phyloP scores from a whole-genome alignment of 768 basidiomycete species.

The Collybiopsis confluens region DNA sequence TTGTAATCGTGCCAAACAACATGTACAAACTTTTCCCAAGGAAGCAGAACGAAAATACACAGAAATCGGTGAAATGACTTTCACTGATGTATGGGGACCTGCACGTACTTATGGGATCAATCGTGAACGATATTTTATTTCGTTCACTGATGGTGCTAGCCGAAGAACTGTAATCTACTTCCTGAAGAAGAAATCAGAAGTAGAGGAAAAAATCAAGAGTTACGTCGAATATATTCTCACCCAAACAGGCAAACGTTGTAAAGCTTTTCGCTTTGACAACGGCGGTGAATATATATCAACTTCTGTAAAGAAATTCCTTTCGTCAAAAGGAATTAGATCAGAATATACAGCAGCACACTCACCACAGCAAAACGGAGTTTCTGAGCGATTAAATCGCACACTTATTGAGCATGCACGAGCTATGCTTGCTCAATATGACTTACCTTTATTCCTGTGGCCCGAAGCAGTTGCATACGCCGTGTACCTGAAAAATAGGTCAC shows the following conservation, averaged over 20 bases:
- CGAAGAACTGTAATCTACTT: neutral
- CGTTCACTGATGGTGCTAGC: neutral
- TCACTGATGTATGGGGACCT: too few relatives aligned
- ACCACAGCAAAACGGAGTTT: neutral
- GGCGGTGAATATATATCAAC: neutral
- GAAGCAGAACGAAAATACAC: too few relatives aligned
- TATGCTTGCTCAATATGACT: neutral
- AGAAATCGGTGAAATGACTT: too few relatives aligned
- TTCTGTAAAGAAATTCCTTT: neutral
- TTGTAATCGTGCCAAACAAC: too few relatives aligned
- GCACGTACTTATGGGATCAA: too few relatives aligned
- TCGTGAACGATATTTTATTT: too few relatives aligned
- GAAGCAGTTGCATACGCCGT: neutral
- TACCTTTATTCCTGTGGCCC: neutral
- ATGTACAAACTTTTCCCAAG: too few relatives aligned
- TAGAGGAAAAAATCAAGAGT: neutral
- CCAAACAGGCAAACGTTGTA: neutral
- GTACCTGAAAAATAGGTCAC: neutral
- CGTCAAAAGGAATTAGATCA: neutral
- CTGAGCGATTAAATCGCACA: neutral
- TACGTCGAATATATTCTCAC: neutral
- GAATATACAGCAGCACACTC: neutral
- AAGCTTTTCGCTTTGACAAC: neutral
- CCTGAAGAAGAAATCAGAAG: conserved; percentile 7
- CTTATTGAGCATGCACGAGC: neutral